Evolutionary conservation across 495 filamentous ascomycete species (phyloP).

Genomic region (Parathielavia appendiculata): DNA sequence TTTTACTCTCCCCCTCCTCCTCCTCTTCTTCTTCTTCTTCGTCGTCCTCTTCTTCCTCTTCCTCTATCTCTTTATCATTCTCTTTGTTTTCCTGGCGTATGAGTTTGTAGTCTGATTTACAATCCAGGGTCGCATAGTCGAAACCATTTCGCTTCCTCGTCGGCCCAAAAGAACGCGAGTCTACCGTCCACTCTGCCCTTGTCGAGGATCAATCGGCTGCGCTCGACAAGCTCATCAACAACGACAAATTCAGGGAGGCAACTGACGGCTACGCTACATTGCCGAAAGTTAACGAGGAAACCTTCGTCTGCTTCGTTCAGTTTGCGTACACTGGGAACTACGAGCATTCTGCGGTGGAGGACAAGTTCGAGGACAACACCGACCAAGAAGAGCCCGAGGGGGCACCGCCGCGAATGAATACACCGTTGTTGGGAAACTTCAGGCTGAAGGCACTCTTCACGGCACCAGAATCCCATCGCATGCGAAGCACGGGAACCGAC

Average conservation of each 20-base stretch:
- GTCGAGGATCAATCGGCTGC: constrained; percentile 1
- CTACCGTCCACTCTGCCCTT: constrained; percentile 10
- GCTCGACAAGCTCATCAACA: constrained; percentile 11
- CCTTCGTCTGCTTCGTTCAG: constrained; percentile 10
- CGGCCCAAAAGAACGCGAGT: constrained; percentile 3
- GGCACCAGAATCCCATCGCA: not conserved
- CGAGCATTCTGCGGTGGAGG: not conserved
- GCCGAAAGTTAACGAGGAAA: constrained; percentile 11
- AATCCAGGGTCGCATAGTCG: constrained; percentile 10
- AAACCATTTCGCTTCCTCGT: constrained; percentile 9
- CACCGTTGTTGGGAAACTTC: no score
- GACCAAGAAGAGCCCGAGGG: no score
- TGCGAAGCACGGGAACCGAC: no score
- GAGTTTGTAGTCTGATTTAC: not conserved
- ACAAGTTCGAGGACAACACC: no score
- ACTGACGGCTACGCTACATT: constrained; percentile 2
- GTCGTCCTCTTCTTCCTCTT: no score
- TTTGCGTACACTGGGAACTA: constrained; percentile 18
- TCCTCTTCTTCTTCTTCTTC: no score
- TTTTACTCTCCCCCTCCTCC: no score
- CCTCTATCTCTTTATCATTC: no score
- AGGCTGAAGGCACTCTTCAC: not conserved
- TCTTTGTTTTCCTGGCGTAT: no score
- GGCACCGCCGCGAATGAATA: no score
- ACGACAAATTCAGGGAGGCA: constrained; percentile 18